Base-by-base conservation (phyloP, 2,329 filamentous ascomycete genomes). In the Fusarium sp. region DNA sequence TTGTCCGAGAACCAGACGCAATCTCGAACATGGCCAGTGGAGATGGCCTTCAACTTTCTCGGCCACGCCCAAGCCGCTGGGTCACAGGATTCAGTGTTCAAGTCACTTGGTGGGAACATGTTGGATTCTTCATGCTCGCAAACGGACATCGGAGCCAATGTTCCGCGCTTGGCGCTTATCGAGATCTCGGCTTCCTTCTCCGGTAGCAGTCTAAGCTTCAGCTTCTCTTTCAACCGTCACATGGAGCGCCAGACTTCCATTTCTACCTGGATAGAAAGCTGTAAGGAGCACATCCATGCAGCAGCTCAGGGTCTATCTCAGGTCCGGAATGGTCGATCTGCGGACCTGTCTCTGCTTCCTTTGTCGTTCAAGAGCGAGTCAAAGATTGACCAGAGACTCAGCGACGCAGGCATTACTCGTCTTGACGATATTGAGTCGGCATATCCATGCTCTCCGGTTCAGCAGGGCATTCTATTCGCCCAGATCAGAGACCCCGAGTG, bases 371-470 rank as follows among this genome's bases (percentile, higher is more conserved):
- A 6, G 23, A 17, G 11, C 4, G 15, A 9, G 5, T 49, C 41
- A 2, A 18, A 63, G 9, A 48, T 67, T 13, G 39, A 51, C 0
- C 20, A 1, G 6, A 41, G 15, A n/a, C 59, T 67, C 5, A 0
- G 17, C 1, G 62, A 60, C 23, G 0, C 37, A 5, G 43, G 23
- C 0, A 57, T 69, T 6, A 21, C 33, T n/a, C 11, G 15, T 17
- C 4, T 13, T 5, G 14, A 18, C 1, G 20, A 43, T 0, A 15
- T 74, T 14, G 70, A 74, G 33, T 58, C 55, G 2, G 49, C 37
- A 9, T 73, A 72, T 1, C 72, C 72, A 6, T 72, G 66, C 51
- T 72, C 72, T 1, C 33, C 66, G 1, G 57, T 74, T 2, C 72
- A 74, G 31, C 63, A 72, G 15, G 72, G 70, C 3, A 70, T 74